Percentiles rank a stretch among this genome's conserved stretches.
phyloP scores from a whole-genome alignment of 164 flowering plant species.

The Magnolia sinica region DNA sequence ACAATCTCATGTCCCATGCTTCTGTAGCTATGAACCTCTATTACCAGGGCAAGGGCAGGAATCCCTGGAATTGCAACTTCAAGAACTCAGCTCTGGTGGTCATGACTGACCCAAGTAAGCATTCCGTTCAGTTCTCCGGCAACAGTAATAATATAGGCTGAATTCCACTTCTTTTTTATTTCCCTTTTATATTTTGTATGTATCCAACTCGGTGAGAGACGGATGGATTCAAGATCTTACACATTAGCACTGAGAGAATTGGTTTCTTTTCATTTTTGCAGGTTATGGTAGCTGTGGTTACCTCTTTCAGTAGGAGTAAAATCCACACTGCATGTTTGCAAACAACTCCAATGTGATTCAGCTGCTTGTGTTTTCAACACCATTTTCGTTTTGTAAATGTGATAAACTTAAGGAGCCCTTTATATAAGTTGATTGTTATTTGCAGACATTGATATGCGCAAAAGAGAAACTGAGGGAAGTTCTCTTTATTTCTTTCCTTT shows the following conservation, averaged over 20 bases:
- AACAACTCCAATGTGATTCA: not conserved
- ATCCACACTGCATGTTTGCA: not conserved
- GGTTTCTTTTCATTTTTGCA: constrained; percentile 4
- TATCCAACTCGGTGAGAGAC: not conserved
- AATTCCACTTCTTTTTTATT: not conserved
- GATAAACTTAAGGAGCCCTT: constrained; percentile 1
- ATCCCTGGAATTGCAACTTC: constrained; percentile 72
- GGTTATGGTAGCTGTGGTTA: constrained; percentile 16
- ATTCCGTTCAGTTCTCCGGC: not conserved
- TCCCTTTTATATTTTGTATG: not conserved
- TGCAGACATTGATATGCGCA: not conserved
- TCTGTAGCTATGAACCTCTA: constrained; percentile 88
- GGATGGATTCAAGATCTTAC: not conserved
- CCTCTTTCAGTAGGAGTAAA: not conserved
- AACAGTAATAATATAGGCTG: not conserved
- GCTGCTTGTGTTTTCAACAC: not conserved
- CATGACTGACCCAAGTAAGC: constrained; percentile 68
- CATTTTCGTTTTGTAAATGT: not conserved
- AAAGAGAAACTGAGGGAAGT: not conserved
- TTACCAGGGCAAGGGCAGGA: constrained; percentile 60
- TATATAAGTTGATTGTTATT: not conserved
- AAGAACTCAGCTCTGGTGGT: constrained; percentile 50
- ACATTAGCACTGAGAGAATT: not conserved
- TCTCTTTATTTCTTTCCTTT: not conserved
- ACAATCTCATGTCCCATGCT: constrained; percentile 69